Base-by-base conservation (phyloP, 2,329 filamentous ascomycete genomes). In the Fusarium concolor region DNA sequence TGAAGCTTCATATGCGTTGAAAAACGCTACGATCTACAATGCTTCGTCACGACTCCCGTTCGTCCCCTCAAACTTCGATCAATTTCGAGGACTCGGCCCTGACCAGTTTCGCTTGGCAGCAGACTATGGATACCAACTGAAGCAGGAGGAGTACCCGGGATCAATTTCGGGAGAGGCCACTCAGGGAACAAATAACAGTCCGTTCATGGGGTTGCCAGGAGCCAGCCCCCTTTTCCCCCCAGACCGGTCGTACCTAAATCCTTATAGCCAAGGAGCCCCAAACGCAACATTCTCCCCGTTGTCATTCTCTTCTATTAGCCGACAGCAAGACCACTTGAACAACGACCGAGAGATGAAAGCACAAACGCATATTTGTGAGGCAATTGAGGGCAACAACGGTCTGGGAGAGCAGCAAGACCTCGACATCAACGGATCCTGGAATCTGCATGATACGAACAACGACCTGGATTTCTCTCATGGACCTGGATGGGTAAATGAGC, bases 221-320 rank as follows among this genome's bases (percentile, higher is more conserved):
- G 65, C 70, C 2, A 79, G 79, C 33, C 76, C 78, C 12, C 70
- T 80, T 20, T 75, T 78, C 38, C 62, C 74, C 15, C 76, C 77
- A 20, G 77, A 78, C 10, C 71, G 73, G n/a, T 31, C 73, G 20
- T 75, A 79, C 18, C 58, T 77, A 41, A 70, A 64, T 37, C 50
- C 76, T 8, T 76, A 71, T 28, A 70, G 60, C 38, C 71, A 75
- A 38, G 50, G 70, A 35, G 65, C 71, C 5, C 47, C 68, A 8
- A 67, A 53, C 29, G 61, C 70, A 22, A 47, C 71, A 11, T 57
- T 76, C 17, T 67, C 74, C 15, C 74, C 74, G 0, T 61, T 79
- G 20, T 67, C 71, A 7, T 78, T 80, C 54, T 73, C 75, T 12
- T 67, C 77, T 10, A 67, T 77, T 28, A 78, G 76, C 41, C 70